Evolutionary conservation across 768 basidiomycete species (phyloP).

Genomic region (Termitomyces sp.): DNA sequence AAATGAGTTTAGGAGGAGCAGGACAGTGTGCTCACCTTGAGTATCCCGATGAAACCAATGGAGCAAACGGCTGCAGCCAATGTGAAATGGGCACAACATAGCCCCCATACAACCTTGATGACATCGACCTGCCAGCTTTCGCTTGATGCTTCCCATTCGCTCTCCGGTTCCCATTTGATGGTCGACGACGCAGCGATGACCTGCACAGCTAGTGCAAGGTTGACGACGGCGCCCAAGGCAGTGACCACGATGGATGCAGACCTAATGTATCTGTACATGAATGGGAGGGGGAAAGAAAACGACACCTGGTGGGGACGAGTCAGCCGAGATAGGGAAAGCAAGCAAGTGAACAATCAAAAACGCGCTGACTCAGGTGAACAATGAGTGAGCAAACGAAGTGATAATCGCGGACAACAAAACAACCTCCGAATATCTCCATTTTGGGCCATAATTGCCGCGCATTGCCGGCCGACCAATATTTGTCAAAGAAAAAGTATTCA

Average conservation of each 20-base stretch:
- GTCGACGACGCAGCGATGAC: slow-evolving; percentile 21
- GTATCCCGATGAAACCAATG: slow-evolving; percentile 63
- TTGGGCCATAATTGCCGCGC: neutral
- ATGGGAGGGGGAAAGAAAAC: neutral
- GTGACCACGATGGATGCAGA: slow-evolving; percentile 23
- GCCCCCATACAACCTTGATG: slow-evolving; percentile 51
- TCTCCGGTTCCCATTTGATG: slow-evolving; percentile 41
- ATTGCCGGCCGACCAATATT: neutral
- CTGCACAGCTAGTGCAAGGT: slow-evolving; percentile 25
- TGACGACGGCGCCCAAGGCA: slow-evolving; percentile 24
- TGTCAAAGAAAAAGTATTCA: neutral
- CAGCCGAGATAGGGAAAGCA: slow-evolving; percentile 10
- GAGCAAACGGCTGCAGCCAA: slow-evolving; percentile 59
- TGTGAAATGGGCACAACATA: slow-evolving; percentile 63
- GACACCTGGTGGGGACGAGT: neutral
- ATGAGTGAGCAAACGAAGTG: neutral
- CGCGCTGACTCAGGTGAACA: slow-evolving; percentile 12
- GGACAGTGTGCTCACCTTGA: slow-evolving; percentile 43
- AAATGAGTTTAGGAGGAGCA: neutral
- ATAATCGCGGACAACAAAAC: slow-evolving; percentile 3
- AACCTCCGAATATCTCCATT: neutral
- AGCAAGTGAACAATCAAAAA: slow-evolving; percentile 11
- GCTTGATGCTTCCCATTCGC: slow-evolving; percentile 38
- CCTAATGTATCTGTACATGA: slow-evolving; percentile 20
- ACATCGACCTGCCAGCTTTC: slow-evolving; percentile 38